These are phyloP conservation scores for Pueraria montana DNA, from an alignment of 306 rosid genomes.

Conservation along the genomic window DNA sequence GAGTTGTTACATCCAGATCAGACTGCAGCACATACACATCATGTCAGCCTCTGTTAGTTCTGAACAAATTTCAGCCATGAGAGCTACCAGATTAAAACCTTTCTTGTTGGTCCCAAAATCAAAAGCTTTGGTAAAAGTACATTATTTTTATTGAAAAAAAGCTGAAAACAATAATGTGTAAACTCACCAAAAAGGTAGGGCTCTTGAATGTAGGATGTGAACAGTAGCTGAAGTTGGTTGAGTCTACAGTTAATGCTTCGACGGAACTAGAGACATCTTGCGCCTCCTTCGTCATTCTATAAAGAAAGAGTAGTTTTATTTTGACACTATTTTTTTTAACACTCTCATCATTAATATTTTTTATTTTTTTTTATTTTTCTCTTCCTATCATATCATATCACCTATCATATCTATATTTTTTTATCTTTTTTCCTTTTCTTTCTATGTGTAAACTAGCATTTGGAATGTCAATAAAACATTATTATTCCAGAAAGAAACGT, in stretches of 20 bases:
- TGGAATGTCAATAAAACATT: too few relatives aligned
- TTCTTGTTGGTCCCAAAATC: conserved; percentile 40
- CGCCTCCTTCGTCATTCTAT: not conserved
- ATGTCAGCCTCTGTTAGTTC: not conserved
- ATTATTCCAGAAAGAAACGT: too few relatives aligned
- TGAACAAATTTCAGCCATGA: conserved; percentile 41
- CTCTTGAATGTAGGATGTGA: conserved; percentile 14
- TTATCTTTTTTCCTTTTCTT: too few relatives aligned
- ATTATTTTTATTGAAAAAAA: not conserved
- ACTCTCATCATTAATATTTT: too few relatives aligned
- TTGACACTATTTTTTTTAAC: too few relatives aligned
- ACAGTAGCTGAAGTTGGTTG: conserved; percentile 34
- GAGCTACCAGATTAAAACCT: conserved; percentile 16
- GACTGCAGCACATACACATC: not conserved
- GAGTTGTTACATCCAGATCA: not conserved
- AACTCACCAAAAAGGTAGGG: not conserved
- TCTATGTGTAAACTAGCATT: too few relatives aligned
- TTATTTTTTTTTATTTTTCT: too few relatives aligned
- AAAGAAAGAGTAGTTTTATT: too few relatives aligned
- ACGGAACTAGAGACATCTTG: not conserved
- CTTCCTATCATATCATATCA: too few relatives aligned
- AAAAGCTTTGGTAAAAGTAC: not conserved
- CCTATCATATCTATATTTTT: too few relatives aligned
- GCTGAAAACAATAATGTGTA: not conserved
- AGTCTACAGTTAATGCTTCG: conserved; percentile 30